phyloP scores from a whole-genome alignment of 2,329 filamentous ascomycete genomes.

The Colletotrichum higginsianum region DNA sequence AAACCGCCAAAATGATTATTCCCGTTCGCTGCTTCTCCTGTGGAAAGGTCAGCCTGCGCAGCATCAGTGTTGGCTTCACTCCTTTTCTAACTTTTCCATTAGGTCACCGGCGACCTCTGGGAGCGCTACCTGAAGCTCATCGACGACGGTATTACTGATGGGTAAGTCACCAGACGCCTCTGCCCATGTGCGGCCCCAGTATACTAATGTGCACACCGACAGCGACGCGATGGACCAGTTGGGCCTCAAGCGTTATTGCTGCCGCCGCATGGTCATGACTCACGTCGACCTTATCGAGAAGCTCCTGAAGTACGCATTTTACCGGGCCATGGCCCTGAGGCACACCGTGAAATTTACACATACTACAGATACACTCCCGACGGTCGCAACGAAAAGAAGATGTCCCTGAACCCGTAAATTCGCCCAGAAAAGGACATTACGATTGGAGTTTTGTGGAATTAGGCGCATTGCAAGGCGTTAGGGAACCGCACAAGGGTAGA shows the following conservation, averaged over 20 bases:
- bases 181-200: neutral
- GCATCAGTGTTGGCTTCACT: conserved; percentile 7
- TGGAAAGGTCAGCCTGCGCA: conserved; percentile 83
- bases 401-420: conserved; percentile 53
- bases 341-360: conserved; percentile 41
- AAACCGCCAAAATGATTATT: conserved; percentile 86
- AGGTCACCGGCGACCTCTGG: conserved; percentile 99
- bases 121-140: conserved; percentile 94
- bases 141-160: conserved; percentile 81
- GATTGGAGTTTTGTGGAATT: conserved; percentile 22
- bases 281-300: conserved; percentile 99
- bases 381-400: conserved; percentile 75
- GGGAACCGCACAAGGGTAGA: conserved; percentile 15
- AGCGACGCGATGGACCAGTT: conserved; percentile 98
- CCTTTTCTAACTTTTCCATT: conserved; percentile 49
- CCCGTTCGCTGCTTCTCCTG: conserved; percentile 99
- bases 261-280: conserved; percentile 99
- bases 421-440: conserved; percentile 42
- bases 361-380: conserved; percentile 71
- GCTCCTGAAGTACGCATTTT: conserved; percentile 82
- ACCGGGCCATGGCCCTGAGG: neutral
- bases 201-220: conserved; percentile 38
- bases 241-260: conserved; percentile 96
- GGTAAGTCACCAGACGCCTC: conserved; percentile 66
- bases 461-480: conserved; percentile 46